These are phyloP conservation scores for Senna siamea DNA, from an alignment of 306 rosid species.

Conservation along the genomic window DNA sequence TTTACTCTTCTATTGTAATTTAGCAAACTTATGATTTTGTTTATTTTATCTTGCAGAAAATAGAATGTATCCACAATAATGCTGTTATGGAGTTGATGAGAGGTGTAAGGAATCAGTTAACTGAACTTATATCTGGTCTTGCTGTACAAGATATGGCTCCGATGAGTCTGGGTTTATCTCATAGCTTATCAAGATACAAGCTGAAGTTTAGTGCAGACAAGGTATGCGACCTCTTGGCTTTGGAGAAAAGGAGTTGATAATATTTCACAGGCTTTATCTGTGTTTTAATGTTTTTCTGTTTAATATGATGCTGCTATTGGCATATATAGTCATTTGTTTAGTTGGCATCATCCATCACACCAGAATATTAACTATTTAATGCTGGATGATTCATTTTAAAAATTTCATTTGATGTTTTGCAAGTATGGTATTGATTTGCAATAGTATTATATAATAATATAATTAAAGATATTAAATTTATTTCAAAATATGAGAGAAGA, in stretches of 20 bases:
- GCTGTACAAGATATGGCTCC: slow-evolving; percentile 93
- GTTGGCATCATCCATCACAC: neutral
- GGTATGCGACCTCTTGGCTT: slow-evolving; percentile 48
- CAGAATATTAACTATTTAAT: neutral
- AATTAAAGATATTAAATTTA: neutral
- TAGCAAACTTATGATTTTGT: neutral
- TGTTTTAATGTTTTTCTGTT: neutral
- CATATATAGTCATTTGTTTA: neutral
- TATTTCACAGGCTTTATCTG: neutral
- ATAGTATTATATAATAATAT: neutral
- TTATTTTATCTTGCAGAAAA: slow-evolving; percentile 62
- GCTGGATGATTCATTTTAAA: neutral
- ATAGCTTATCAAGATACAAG: slow-evolving; percentile 87
- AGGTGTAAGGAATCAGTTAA: slow-evolving; percentile 83
- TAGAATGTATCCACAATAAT: slow-evolving; percentile 81
- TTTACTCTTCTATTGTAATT: neutral
- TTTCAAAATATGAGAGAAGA: neutral
- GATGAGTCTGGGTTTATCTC: slow-evolving; percentile 96
- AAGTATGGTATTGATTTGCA: neutral
- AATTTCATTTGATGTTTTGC: neutral
- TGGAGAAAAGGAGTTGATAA: neutral
- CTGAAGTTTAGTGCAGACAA: slow-evolving; percentile 95
- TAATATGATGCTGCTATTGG: neutral
- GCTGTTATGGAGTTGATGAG: slow-evolving; percentile 92
- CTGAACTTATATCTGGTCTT: slow-evolving; percentile 77